Evolutionary conservation across 345 rosid species (phyloP), one percentile per base, ranked within the genome.

Genomic region (Dovyalis caffra): DNA sequence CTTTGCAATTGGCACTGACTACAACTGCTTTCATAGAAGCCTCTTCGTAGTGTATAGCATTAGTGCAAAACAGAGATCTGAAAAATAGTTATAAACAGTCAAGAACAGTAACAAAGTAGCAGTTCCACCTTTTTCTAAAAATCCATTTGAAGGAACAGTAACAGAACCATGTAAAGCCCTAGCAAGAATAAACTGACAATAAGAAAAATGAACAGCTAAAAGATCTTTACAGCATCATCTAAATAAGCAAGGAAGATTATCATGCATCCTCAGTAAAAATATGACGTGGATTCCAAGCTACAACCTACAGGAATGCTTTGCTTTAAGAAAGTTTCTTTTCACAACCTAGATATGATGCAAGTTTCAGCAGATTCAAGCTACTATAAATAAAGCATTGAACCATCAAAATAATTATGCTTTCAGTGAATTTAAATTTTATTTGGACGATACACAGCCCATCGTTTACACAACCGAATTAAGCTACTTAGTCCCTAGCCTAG

Each of bases 11-110:
- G 0, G 94, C 90, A 85, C 69, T 56, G 2, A 77, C 64, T 71
- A 97, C 90, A 6, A 97, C 97, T 67, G 84, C 84, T 84, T 80
- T 86, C 21, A 94, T 94, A 28, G 85, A 86, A 29, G 86, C 95
- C 82, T 95, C 97, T 88, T 95, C 98, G 58, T 87, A n/a, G 65
- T 85, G 84, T 18, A 83, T 73, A 20, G 94, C 93, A 71, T 85
- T 81, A 49, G 83, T 81, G 31, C 85, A 74, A 76, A 73, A 82
- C n/a, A 82, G 73, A 33, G 74, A 90, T 81, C 99, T 95, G 72
- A 11, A 21, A 1, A 66, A 16, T 14, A 66, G n/a, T 74, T 4
- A 62, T 2, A 79, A 66, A 12, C 43, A 43, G 45, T 34, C 31
- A 62, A 58, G 43, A 38, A 12, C 57, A 66, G 65, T 23, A 79